These are phyloP conservation scores for bread wheat (Triticum aestivum) DNA, from an alignment of 176 grass and related monocot genomes.

Conservation along the genomic window DNA sequence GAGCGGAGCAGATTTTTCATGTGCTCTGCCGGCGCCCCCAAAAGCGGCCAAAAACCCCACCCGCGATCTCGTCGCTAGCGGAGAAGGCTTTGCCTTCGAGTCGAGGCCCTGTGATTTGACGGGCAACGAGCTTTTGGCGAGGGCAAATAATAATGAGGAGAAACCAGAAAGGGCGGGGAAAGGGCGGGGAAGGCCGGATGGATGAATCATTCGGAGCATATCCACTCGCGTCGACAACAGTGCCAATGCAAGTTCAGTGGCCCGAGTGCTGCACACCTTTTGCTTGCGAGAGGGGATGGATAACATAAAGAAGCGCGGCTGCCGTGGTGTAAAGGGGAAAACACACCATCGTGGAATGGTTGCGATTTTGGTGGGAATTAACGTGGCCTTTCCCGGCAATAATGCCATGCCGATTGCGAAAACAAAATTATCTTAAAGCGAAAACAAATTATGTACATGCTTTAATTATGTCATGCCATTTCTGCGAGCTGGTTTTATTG, in stretches of 20 bases:
- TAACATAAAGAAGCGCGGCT: constrained; percentile 2
- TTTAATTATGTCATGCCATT: neutral
- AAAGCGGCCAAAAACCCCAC: neutral
- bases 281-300: neutral
- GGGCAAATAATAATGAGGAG: neutral
- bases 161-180: neutral
- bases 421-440: neutral
- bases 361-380: neutral
- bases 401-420: neutral
- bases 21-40: neutral
- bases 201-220: constrained; percentile 36
- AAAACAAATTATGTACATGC: neutral
- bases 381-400: neutral
- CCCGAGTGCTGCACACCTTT: neutral
- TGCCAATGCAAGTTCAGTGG: neutral
- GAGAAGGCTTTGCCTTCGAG: neutral
- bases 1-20: neutral
- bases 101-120: neutral
- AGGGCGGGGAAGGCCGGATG: neutral
- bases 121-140: neutral
- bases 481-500: neutral
- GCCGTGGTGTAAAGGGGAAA: constrained; percentile 10
- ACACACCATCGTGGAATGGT: neutral
- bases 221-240: constrained; percentile 12
- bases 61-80: neutral